Conservation (phyloP, 1,139 yeast genomes). For the Sugiyamaella grinbergsii region DNA sequence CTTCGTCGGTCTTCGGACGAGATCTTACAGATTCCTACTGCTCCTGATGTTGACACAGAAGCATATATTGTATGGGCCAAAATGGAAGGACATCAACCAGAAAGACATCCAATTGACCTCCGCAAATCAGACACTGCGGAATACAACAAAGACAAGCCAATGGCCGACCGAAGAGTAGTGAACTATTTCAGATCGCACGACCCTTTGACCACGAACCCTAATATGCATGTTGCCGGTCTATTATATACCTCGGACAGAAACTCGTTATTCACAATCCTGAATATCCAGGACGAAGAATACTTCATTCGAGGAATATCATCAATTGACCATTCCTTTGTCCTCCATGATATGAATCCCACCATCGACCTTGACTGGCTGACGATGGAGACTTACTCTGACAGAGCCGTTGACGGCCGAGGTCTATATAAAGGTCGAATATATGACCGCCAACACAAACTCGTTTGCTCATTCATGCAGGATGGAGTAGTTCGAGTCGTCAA, state of each 20-base stretch:
- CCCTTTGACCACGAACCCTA: conserved; percentile 31
- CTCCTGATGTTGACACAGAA: conserved; percentile 39
- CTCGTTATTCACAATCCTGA: conserved; percentile 40
- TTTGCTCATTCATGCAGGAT: conserved; percentile 42
- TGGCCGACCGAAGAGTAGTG: conserved; percentile 35
- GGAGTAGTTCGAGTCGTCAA: conserved; percentile 36
- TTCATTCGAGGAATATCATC: conserved; percentile 37
- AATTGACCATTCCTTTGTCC: conserved; percentile 40
- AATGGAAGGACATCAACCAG: conserved; percentile 25
- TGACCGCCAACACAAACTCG: conserved; percentile 31
- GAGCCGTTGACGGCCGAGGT: conserved; percentile 39
- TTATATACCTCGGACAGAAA: conserved; percentile 42
- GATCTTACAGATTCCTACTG: conserved; percentile 31
- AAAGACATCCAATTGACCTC: conserved; percentile 39
- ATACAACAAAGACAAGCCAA: conserved; percentile 28
- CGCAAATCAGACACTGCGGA: conserved; percentile 36
- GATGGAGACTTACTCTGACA: conserved; percentile 41
- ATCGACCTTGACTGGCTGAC: conserved; percentile 38
- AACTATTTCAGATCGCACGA: conserved; percentile 37
- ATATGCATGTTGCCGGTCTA: conserved; percentile 40
- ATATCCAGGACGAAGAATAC: conserved; percentile 34
- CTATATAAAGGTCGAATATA: conserved; percentile 41
- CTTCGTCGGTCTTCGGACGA: conserved; percentile 23
- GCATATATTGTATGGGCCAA: conserved; percentile 32
- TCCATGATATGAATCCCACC: conserved; percentile 36